Evolutionary conservation across 306 rosid genomes (phyloP), one percentile per base, ranked within the genome.

Genomic region (Echinosophora koreensis): DNA sequence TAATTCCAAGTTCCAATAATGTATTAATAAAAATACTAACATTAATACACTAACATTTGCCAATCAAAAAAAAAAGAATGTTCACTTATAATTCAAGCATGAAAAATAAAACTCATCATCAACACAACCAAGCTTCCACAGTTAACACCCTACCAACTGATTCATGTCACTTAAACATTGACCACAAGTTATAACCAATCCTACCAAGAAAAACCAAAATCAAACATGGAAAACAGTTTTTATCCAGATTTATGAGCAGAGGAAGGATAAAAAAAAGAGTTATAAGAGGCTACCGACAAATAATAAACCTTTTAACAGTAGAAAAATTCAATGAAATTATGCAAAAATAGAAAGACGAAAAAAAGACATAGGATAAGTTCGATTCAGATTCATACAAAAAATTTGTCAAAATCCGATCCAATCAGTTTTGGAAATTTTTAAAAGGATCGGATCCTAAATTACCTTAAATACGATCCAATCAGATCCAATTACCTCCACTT

Each of bases 161-260:
- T 34, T 67, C 72, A 11, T 15, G 8, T 37, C 54, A 44, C n/a
- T 67, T 62, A 60, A 59, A 68, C 59, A 35, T 52, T 60, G 0
- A 17, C 59, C 61, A 74, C 11, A 59, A 51, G 27, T 28, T 49
- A 78, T 63, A 39, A 66, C 34, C 14, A 73, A 78, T 69, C 68
- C 51, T 57, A 59, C 8, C 8, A 46, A 34, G 11, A 41, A 56
- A 54, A 56, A n/a, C 2, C 9, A 57, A 58, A 74, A 38, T 49
- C 11, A 8, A 5, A 42, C 9, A 50, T 5, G 1, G 5, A 35
- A 30, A 32, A 6, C 0, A 8, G 11, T 0, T 28, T 17, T 4
- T 2, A 54, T 73, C 32, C 18, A 61, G 67, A 14, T 78, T 73
- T 6, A 32, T 52, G 17, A 83, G 67, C 30, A 39, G 14, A 56